Evolutionary conservation across 2,329 filamentous ascomycete species (phyloP).

Genomic region (Allantophomopsis lycopodina): DNA sequence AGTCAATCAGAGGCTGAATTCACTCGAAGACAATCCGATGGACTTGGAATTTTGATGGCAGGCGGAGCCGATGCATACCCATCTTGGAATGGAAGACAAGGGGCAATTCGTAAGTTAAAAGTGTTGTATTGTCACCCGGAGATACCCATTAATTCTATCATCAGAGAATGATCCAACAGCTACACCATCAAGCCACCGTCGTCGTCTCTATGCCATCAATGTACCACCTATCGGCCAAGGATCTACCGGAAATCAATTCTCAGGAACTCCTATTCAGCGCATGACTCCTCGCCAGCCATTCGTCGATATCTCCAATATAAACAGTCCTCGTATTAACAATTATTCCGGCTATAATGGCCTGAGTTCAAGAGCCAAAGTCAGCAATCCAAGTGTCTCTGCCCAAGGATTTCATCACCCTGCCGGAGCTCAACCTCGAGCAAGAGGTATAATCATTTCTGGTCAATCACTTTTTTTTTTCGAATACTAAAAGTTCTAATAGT

Average conservation of each 20-base stretch:
- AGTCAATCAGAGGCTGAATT: constrained; percentile 3
- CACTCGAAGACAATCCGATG: background rate
- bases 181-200: constrained; percentile 18
- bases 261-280: constrained; percentile 8
- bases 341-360: no score
- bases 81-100: background rate
- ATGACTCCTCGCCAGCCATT: constrained; percentile 10
- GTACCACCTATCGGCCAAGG: constrained; percentile 7
- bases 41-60: background rate
- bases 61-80: constrained; percentile 8
- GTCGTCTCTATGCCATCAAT: constrained; percentile 9
- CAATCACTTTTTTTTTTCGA: no score
- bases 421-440: no score
- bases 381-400: no score
- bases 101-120: background rate
- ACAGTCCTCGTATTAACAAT: no score
- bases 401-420: no score
- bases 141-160: background rate
- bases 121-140: no score
- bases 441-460: no score
- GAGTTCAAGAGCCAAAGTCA: no score
- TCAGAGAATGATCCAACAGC: constrained; percentile 11
- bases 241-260: constrained; percentile 5
- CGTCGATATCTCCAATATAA: constrained; percentile 1
- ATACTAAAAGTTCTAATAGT: no score